Evolutionary conservation across 2,329 filamentous ascomycete genomes (phyloP), one percentile per base, ranked within the genome.

Genomic region (Pezizomycotina sp.): DNA sequence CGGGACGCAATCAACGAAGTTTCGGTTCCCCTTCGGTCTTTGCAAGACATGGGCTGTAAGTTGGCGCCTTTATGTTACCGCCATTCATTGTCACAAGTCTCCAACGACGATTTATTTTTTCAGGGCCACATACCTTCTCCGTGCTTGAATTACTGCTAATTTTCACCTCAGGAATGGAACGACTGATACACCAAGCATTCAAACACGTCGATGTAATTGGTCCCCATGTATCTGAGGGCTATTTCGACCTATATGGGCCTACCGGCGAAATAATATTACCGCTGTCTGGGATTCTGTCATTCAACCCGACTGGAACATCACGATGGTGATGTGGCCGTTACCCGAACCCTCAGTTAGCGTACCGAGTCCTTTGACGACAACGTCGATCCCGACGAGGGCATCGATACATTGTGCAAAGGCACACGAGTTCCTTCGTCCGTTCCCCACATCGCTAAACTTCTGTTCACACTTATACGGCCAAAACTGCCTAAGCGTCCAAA

Each of bases 1-100:
- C n/a, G n/a, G n/a, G n/a, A n/a, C n/a, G n/a, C n/a, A n/a, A n/a
- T n/a, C n/a, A n/a, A n/a, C n/a, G n/a, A 92, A 91, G 57, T 93
- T 91, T 56, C 89, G 73, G 58, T 92, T 93, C 53, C 84, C 84
- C 1, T 92, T 76, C 59, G 71, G 84, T 46, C 57, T 91, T 19
- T 92, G 83, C 57, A 71, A 74, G 52, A 89, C 75, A 2, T 91
- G 82, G 82, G 62, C 65, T 62, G 79, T 84, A 70, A 55, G 71
- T 67, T 29, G 31, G 27, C 15, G 13, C 20, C 34, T 12, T 21
- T 31, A 9, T 13, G 34, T n/a, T n/a, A n/a, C 28, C 23, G 13
- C 20, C 4, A 3, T 32, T 8, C 7, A 7, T 40, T 14, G n/a
- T 27, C 27, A 25, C 27, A 29, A 24, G 10, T 15, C 24, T 18